Evolutionary conservation across 1,284 basidiomycete species (phyloP).

Genomic region (Cryptococcus neoformans): DNA sequence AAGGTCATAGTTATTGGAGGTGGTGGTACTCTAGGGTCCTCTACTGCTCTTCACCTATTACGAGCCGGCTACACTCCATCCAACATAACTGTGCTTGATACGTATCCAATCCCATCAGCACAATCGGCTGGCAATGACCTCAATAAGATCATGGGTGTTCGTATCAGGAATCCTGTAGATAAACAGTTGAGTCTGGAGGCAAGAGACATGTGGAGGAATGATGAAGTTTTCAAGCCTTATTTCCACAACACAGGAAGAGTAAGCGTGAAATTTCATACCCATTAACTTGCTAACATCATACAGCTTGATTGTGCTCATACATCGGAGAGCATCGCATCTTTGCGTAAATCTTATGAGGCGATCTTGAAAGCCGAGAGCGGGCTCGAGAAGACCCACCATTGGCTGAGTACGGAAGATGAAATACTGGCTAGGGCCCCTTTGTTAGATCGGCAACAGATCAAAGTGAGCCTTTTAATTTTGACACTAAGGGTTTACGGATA

Average conservation of each 20-base stretch:
- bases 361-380: no score
- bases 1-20: constrained; percentile 41
- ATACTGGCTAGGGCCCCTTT: constrained; percentile 26
- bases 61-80: constrained; percentile 31
- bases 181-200: no score
- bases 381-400: no score
- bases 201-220: constrained; percentile 26
- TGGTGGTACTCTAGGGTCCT: constrained; percentile 44
- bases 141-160: constrained; percentile 34
- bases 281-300: not conserved
- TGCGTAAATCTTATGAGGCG: not conserved
- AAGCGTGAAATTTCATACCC: not conserved
- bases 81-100: constrained; percentile 40
- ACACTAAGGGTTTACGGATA: constrained; percentile 5
- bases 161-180: no score
- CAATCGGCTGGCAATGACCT: constrained; percentile 44
- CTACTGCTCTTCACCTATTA: constrained; percentile 43
- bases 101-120: constrained; percentile 34
- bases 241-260: constrained; percentile 41
- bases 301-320: not conserved
- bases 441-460: constrained; percentile 18
- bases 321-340: constrained; percentile 3
- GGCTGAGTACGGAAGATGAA: constrained; percentile 14
- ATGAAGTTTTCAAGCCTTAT: constrained; percentile 35
- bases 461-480: constrained; percentile 12